Evolutionary conservation across 2,329 filamentous ascomycete species (phyloP).

Genomic region (Xylariaceae sp.): DNA sequence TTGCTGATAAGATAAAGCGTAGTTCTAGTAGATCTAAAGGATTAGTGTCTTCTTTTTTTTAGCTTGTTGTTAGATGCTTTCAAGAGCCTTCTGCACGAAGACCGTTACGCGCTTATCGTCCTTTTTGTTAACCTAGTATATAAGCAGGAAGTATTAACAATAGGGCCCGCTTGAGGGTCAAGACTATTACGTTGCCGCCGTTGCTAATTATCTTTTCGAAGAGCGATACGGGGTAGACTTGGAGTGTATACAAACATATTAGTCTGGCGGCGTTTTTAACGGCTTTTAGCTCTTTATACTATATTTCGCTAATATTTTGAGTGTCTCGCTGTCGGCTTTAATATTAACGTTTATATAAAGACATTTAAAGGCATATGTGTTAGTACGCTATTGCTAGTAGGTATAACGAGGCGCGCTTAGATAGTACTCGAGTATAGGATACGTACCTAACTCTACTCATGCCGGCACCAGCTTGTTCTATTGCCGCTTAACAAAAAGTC

Average conservation of each 20-base stretch:
- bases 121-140: conserved; percentile 15
- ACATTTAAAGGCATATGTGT: neutral
- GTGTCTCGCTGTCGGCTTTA: conserved; percentile 10
- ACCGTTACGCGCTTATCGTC: conserved; percentile 19
- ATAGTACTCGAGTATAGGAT: too few relatives aligned
- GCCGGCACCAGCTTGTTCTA: conserved; percentile 1
- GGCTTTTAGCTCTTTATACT: conserved; percentile 9
- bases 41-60: conserved; percentile 9
- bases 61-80: conserved; percentile 16
- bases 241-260: conserved; percentile 19
- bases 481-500: neutral
- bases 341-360: conserved; percentile 15
- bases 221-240: conserved; percentile 20
- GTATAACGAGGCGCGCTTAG: too few relatives aligned
- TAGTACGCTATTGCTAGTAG: neutral
- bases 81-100: too few relatives aligned
- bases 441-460: neutral
- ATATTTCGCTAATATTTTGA: conserved; percentile 6
- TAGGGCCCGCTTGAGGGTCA: conserved; percentile 12
- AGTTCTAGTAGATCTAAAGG: conserved; percentile 24
- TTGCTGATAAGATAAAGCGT: conserved; percentile 20
- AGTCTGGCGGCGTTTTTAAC: conserved; percentile 17
- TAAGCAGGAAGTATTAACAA: conserved; percentile 16
- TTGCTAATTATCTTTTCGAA: conserved; percentile 8
- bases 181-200: conserved; percentile 21